These are phyloP conservation scores for Endocladia muricata DNA, from an alignment of 31 red algal species.

Conservation along the genomic window DNA sequence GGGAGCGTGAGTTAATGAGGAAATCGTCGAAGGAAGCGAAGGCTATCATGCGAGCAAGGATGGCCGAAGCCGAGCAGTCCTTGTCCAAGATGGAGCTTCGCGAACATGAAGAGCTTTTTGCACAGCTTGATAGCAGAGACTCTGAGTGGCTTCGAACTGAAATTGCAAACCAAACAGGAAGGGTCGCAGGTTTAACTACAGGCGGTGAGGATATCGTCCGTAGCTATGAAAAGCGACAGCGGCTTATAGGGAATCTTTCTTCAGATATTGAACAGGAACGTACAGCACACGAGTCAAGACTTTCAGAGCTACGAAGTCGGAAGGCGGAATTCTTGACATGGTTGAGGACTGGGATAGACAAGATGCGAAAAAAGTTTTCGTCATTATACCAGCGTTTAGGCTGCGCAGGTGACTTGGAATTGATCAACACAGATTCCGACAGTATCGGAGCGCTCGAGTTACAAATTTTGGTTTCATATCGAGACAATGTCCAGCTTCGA, in stretches of 20 bases:
- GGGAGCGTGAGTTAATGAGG: conserved; percentile 20
- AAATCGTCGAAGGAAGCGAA: conserved; percentile 1
- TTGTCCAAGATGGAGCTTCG: not conserved
- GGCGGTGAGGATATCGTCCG: conserved; percentile 43
- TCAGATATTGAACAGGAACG: conserved; percentile 31
- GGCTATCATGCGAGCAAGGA: not conserved
- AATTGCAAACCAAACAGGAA: conserved; percentile 44
- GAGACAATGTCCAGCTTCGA: conserved; percentile 65
- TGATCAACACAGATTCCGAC: conserved; percentile 56
- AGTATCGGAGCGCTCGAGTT: conserved; percentile 74
- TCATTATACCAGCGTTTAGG: conserved; percentile 65
- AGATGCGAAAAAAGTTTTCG: conserved; percentile 77
- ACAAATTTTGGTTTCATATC: conserved; percentile 87
- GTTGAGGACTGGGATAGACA: conserved; percentile 37
- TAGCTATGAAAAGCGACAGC: conserved; percentile 61
- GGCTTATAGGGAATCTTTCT: conserved; percentile 53
- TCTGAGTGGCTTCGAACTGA: conserved; percentile 13
- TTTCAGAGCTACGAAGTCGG: conserved; percentile 14
- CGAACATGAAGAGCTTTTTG: conserved; percentile 10
- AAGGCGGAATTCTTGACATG: conserved; percentile 51
- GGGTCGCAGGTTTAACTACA: conserved; percentile 28
- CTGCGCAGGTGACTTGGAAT: conserved; percentile 76
- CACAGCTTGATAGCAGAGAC: not conserved
- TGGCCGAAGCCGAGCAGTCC: conserved; percentile 17
- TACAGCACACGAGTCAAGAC: not conserved